These are phyloP conservation scores for Yarrowia deformans DNA, from an alignment of 805 yeast species.

Conservation along the genomic window DNA sequence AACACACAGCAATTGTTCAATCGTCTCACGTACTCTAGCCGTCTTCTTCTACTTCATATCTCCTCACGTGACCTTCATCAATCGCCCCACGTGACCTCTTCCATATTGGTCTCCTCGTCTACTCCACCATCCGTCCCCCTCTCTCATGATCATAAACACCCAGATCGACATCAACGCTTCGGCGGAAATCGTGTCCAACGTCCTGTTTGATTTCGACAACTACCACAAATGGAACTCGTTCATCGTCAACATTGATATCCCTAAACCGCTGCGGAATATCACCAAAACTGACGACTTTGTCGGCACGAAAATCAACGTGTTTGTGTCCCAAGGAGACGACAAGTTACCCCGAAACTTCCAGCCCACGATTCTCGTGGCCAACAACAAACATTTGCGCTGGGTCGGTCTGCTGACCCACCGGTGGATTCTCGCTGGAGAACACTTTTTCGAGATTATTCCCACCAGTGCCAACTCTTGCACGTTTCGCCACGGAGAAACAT, in stretches of 20 bases:
- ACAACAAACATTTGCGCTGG: not conserved
- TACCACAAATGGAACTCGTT: slow-evolving; percentile 35
- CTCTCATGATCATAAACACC: not conserved
- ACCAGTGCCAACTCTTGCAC: slow-evolving; percentile 4
- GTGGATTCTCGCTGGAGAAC: slow-evolving; percentile 21
- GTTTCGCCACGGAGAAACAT: slow-evolving; percentile 7
- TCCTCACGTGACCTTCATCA: too few species aligned
- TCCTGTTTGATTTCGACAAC: slow-evolving; percentile 29
- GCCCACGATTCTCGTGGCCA: slow-evolving; percentile 17
- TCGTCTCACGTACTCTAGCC: too few species aligned
- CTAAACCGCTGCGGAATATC: not conserved
- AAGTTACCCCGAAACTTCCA: slow-evolving; percentile 14
- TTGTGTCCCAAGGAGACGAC: slow-evolving; percentile 18
- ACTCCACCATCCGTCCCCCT: too few species aligned
- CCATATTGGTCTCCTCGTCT: too few species aligned
- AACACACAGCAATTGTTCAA: too few species aligned
- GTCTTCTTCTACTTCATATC: too few species aligned
- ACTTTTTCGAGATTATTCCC: slow-evolving; percentile 1
- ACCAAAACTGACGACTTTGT: slow-evolving; percentile 10
- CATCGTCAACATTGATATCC: slow-evolving; percentile 7
- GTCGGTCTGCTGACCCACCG: slow-evolving; percentile 5
- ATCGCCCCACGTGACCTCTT: too few species aligned
- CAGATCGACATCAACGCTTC: slow-evolving; percentile 14
- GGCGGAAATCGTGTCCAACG: not conserved
- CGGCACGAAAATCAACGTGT: slow-evolving; percentile 3